These are phyloP conservation scores for Mortierella antarctica DNA, from an alignment of 192 early-diverging fungal genomes.

Conservation along the genomic window DNA sequence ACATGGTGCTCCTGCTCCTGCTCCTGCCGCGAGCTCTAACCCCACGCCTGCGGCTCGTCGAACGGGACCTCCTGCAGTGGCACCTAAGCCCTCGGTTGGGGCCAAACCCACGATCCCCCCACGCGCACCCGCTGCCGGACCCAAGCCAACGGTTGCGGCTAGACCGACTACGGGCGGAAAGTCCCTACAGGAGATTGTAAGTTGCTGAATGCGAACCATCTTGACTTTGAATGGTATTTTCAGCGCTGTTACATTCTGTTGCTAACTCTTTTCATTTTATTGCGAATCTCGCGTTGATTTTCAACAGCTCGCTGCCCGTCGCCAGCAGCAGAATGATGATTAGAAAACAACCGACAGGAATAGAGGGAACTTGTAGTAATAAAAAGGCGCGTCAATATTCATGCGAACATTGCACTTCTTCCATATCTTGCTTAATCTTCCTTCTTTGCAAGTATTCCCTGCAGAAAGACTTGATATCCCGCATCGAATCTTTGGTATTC, in stretches of 20 bases:
- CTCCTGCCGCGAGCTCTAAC: slow-evolving; percentile 24
- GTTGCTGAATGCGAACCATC: background rate
- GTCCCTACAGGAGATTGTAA: slow-evolving; percentile 50
- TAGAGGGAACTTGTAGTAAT: background rate
- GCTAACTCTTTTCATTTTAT: background rate
- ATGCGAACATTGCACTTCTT: too few relatives aligned
- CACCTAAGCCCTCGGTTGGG: slow-evolving; percentile 39
- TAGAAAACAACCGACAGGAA: background rate
- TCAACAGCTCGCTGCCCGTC: slow-evolving; percentile 23
- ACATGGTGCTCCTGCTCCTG: slow-evolving; percentile 13
- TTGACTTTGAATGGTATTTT: background rate
- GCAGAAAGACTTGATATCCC: background rate
- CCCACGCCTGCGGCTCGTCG: slow-evolving; percentile 48
- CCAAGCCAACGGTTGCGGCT: slow-evolving; percentile 42
- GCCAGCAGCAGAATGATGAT: slow-evolving; percentile 27
- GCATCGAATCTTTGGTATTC: background rate
- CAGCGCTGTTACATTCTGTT: background rate
- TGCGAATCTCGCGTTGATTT: background rate
- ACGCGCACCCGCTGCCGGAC: slow-evolving; percentile 34
- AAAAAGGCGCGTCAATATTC: too few relatives aligned
- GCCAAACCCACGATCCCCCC: slow-evolving; percentile 38
- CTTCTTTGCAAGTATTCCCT: background rate
- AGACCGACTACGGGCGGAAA: slow-evolving; percentile 45
- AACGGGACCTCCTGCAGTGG: slow-evolving; percentile 29
- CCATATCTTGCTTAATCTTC: background rate